These are phyloP conservation scores for Lecanosticta acicola DNA, from an alignment of 2,329 filamentous ascomycete species.

Conservation along the genomic window DNA sequence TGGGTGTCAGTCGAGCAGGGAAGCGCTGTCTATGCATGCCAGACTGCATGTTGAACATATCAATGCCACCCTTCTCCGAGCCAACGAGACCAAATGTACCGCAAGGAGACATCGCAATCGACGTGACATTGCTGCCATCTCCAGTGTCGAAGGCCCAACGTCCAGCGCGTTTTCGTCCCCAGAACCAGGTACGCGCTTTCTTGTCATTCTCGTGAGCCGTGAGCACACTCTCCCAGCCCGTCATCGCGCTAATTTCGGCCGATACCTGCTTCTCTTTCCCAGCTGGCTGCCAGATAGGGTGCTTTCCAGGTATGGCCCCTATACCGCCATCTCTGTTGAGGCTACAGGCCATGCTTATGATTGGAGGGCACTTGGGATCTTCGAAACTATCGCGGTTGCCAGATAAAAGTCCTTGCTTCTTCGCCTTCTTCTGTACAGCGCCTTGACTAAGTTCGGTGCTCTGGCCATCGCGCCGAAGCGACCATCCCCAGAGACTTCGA, in stretches of 20 bases:
- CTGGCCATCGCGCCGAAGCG: slow-evolving; percentile 87
- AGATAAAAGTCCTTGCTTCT: slow-evolving; percentile 69
- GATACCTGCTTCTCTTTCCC: slow-evolving; percentile 55
- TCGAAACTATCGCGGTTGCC: slow-evolving; percentile 42
- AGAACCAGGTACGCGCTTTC: slow-evolving; percentile 92
- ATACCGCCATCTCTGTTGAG: slow-evolving; percentile 93
- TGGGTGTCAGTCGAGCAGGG: slow-evolving; percentile 69
- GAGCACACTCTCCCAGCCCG: slow-evolving; percentile 94
- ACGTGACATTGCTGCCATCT: slow-evolving; percentile 73
- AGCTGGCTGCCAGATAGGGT: slow-evolving; percentile 76
- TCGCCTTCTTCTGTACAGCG: slow-evolving; percentile 78
- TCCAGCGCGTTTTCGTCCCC: slow-evolving; percentile 88
- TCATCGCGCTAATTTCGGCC: slow-evolving; percentile 67
- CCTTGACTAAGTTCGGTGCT: slow-evolving; percentile 91
- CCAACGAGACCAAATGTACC: slow-evolving; percentile 91
- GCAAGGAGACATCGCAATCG: slow-evolving; percentile 82
- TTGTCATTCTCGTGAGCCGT: slow-evolving; percentile 84
- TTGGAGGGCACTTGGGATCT: slow-evolving; percentile 78
- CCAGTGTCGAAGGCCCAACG: slow-evolving; percentile 87
- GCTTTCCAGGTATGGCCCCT: slow-evolving; percentile 71
- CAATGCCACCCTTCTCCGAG: slow-evolving; percentile 73
- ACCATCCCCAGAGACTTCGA: slow-evolving; percentile 93
- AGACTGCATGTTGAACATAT: slow-evolving; percentile 96
- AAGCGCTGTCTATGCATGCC: slow-evolving; percentile 83
- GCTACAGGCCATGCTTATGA: slow-evolving; percentile 85